Percentiles rank a stretch among this genome's conserved stretches.
Evolutionary conservation across 169 alveolate species (phyloP).

Genomic region (Eimeria praecox): DNA sequence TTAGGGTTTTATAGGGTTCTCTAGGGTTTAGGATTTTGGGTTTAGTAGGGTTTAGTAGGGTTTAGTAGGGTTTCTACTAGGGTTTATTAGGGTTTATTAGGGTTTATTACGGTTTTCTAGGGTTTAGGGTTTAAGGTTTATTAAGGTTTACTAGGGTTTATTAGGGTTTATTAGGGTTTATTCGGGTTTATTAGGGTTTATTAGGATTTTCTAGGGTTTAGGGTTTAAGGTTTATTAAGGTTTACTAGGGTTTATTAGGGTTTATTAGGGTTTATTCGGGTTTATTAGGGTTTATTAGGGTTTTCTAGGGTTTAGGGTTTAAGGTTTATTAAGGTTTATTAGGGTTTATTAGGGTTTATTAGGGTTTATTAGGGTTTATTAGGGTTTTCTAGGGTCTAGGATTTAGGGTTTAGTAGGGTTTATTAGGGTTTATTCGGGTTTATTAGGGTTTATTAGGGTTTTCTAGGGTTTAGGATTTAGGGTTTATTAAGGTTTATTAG

Average conservation of each 20-base stretch:
- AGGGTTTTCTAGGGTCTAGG: no score
- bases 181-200: neutral
- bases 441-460: neutral
- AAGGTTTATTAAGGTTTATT: no score
- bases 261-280: no score
- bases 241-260: no score
- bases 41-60: neutral
- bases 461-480: neutral
- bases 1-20: neutral
- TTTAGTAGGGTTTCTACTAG: neutral
- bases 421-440: neutral
- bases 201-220: neutral
- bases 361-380: no score
- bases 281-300: no score
- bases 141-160: no score
- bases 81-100: neutral
- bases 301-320: neutral
- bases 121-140: no score
- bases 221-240: neutral
- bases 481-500: no score
- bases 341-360: no score
- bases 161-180: neutral
- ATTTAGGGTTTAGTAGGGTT: no score
- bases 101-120: neutral
- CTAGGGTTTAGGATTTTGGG: constrained; percentile 26